Evolutionary conservation across 805 yeast species (phyloP), one percentile per base, ranked within the genome.

Genomic region (Yarrowia sp.): DNA sequence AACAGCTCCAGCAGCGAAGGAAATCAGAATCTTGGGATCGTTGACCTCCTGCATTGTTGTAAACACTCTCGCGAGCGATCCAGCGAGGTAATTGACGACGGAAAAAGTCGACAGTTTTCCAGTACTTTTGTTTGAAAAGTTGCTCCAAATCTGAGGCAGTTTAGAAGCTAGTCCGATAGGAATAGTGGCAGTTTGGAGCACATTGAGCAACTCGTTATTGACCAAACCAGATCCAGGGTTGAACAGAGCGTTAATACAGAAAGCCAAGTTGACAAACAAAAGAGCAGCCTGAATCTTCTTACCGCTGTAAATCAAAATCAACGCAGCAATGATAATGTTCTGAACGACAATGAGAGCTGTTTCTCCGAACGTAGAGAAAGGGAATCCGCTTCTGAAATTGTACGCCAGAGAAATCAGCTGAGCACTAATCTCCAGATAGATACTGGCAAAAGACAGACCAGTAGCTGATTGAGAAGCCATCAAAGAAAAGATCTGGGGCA

Each of bases 331-430:
- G 14, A 74, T 53, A 8, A 74, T 32, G 60, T 78, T 78, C 68
- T 79, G 82, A 15, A 79, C 35, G 1, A 75, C 70, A 8, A 78
- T 69, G 39, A 78, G 72, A 0, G 73, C 73, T 22, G 73, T 70
- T 57, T 79, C 82, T 35, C 81, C 81, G 69, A 75, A 79, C 7
- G 80, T 72, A 45, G 72, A 68, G 61, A 79, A 79, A 7, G 78
- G 76, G 65, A 75, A 73, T 7, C 72, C 72, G 47, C 66, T 66
- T 65, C 81, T 71, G 66, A 74, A 75, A 65, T 75, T 75, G 66
- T 78, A 79, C 14, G 79, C 75, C 18, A 75, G 70, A 15, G 76
- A 69, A 50, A 78, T 71, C 47, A 77, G 57, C 65, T 76, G 73
- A 13, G 75, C 70, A 0, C 74, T 39, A 3, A 78, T 73, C 67